Evolutionary conservation across 2,329 filamentous ascomycete genomes (phyloP), one percentile per base, ranked within the genome.

Genomic region (Claviceps fusiformis): DNA sequence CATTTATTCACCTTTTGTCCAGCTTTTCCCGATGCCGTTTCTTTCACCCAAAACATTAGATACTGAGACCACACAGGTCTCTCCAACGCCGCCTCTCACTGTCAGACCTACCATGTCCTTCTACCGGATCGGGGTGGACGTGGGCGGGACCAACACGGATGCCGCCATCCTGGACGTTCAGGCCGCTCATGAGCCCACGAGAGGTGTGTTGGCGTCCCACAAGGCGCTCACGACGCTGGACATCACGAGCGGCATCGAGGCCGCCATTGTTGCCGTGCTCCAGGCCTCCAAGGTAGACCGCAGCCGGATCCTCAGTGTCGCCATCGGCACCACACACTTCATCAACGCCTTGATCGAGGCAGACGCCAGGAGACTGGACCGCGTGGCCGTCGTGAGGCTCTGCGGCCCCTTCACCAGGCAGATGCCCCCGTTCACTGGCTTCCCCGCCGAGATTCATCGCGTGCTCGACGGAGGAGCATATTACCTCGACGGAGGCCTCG

Each of bases 241-340:
- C 60, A 75, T 77, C 43, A 77, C 75, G 41, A 69, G 67, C 52
- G 76, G 76, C 24, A 76, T 79, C 33, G 68, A 73, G 57, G 61
- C 62, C 10, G 73, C 74, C n/a, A 74, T 78, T 55, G 60, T 66
- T 11, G 68, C 69, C 10, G 70, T 78, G 0, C 61, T 79, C 4
- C 57, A 59, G 5, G 65, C 67, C 31, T 71, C 73, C 1, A 58
- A 62, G 0, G 63, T 75, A 49, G 66, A 71, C 35, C 65, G 69
- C 47, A 59, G 59, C 27, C 66, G 68, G 15, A 70, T 79, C 5
- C 61, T 72, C 44, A 74, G 71, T 41, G 73, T 79, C 13, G 74
- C 73, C 3, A 75, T 79, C 58, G 76, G 76, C 31, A 76, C 74
- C 2, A 74, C 72, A 0, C 74, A 76, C 59, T 77, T 77, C 57